phyloP scores from a whole-genome alignment of 139 green algal species.

The Zygnema cylindricum region DNA sequence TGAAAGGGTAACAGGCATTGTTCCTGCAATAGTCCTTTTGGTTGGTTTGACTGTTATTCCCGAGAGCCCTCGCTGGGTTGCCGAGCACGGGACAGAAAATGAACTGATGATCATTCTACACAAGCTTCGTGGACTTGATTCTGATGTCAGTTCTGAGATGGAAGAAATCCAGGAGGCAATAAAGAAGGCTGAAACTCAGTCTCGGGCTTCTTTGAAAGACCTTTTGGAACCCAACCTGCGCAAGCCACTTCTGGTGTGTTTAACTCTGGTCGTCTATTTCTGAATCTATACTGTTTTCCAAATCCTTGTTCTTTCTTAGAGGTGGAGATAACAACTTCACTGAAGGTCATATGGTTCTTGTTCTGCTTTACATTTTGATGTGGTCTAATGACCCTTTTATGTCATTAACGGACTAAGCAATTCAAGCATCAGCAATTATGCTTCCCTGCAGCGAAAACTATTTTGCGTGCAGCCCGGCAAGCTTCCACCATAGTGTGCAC shows the following conservation, averaged over 20 bases:
- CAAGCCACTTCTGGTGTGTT: constrained; percentile 9
- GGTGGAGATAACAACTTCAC: too few species aligned
- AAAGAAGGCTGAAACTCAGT: not conserved
- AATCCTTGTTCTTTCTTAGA: too few species aligned
- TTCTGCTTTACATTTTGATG: too few species aligned
- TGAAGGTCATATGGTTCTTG: too few species aligned
- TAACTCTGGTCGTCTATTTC: too few species aligned
- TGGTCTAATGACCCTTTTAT: too few species aligned
- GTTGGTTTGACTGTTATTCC: constrained; percentile 37
- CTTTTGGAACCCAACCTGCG: not conserved
- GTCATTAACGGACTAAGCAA: too few species aligned
- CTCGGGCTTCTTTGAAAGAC: not conserved
- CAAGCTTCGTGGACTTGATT: not conserved
- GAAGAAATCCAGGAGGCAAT: not conserved
- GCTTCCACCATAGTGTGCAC: too few species aligned
- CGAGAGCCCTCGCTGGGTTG: constrained; percentile 55
- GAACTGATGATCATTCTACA: not conserved
- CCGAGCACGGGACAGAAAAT: not conserved
- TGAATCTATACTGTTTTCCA: too few species aligned
- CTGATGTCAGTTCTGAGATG: not conserved
- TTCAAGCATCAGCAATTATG: too few species aligned
- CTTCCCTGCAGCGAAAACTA: too few species aligned
- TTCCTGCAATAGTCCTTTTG: constrained; percentile 25
- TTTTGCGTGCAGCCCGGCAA: too few species aligned
- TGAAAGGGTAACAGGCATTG: constrained; percentile 33